phyloP scores from a whole-genome alignment of 2,329 filamentous ascomycete species.

The Xylaria digitata region DNA sequence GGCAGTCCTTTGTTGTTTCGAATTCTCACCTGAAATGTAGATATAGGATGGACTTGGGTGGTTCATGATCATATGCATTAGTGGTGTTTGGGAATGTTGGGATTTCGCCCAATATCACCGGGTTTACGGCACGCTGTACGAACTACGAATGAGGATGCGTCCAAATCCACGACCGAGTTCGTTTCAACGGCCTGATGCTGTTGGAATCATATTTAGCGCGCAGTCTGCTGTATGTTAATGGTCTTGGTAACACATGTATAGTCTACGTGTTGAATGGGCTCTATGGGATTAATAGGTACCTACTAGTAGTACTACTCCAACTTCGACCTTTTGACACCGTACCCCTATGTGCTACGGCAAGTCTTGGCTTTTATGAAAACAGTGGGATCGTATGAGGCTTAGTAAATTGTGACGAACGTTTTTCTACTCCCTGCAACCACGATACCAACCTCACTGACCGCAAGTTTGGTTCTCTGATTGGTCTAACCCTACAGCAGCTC shows the following conservation, averaged over 20 bases:
- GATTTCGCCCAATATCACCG: constrained; percentile 13
- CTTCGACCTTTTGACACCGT: background rate
- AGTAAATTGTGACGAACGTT: background rate
- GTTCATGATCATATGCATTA: constrained; percentile 37
- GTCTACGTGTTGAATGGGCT: background rate
- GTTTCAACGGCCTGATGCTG: background rate
- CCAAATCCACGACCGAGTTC: background rate
- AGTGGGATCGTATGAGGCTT: background rate
- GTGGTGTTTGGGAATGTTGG: constrained; percentile 35
- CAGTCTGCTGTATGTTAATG: constrained; percentile 4
- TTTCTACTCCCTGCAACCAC: background rate
- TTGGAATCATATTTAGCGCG: background rate
- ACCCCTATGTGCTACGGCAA: background rate
- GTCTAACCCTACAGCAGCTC: background rate
- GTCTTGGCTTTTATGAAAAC: background rate
- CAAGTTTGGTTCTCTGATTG: background rate
- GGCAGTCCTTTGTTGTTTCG: constrained; percentile 9
- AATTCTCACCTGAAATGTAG: constrained; percentile 22
- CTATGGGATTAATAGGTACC: background rate
- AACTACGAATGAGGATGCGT: constrained; percentile 1
- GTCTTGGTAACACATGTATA: constrained; percentile 13
- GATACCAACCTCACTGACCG: background rate
- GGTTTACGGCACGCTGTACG: constrained; percentile 25
- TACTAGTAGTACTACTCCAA: background rate
- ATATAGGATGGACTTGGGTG: constrained; percentile 28